A percentile compares a stretch with the other conserved stretches of the same genome.
phyloP scores from a whole-genome alignment of 2,329 filamentous ascomycete genomes.

The Pezicula neosporulosa region DNA sequence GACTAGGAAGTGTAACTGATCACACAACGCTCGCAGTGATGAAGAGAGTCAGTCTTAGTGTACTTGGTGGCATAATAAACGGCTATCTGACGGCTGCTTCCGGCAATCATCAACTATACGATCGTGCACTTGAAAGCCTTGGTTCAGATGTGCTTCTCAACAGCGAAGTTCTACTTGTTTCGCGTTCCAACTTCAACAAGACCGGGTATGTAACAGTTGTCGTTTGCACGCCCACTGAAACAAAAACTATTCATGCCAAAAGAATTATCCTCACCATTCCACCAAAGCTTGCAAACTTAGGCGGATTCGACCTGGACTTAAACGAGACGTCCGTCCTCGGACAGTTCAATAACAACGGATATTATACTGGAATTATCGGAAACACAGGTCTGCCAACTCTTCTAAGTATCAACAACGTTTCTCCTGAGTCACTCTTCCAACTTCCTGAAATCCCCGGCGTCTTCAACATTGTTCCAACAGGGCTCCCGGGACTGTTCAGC shows the following conservation, averaged over 20 bases:
- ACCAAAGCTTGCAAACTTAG: conserved; percentile 32
- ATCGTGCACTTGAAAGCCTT: conserved; percentile 5
- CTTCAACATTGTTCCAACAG: conserved; percentile 22
- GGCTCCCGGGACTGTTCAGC: conserved; percentile 8
- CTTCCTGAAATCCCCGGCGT: conserved; percentile 28
- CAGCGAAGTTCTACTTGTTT: conserved; percentile 10
- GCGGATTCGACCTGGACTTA: conserved; percentile 31
- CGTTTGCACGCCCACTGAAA: conserved; percentile 27
- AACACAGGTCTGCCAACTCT: conserved; percentile 32
- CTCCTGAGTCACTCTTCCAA: conserved; percentile 22
- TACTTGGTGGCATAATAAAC: conserved; percentile 8
- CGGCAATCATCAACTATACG: conserved; percentile 15
- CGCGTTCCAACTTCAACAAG: conserved; percentile 6
- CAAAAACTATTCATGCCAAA: conserved; percentile 31
- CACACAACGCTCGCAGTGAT: conserved; percentile 42
- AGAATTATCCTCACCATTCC: conserved; percentile 41
- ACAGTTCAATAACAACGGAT: conserved; percentile 33
- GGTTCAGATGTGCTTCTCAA: conserved; percentile 12
- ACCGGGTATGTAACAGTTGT: conserved; percentile 20
- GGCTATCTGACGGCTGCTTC: conserved; percentile 11
- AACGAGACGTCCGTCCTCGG: conserved; percentile 33
- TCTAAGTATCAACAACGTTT: conserved; percentile 23
- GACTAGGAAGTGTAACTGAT: conserved; percentile 39
- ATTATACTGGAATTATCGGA: conserved; percentile 34
- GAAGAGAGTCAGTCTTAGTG: conserved; percentile 31